These are phyloP conservation scores for Ottelia alismoides DNA, from an alignment of 106 monocot genomes.

Conservation along the genomic window DNA sequence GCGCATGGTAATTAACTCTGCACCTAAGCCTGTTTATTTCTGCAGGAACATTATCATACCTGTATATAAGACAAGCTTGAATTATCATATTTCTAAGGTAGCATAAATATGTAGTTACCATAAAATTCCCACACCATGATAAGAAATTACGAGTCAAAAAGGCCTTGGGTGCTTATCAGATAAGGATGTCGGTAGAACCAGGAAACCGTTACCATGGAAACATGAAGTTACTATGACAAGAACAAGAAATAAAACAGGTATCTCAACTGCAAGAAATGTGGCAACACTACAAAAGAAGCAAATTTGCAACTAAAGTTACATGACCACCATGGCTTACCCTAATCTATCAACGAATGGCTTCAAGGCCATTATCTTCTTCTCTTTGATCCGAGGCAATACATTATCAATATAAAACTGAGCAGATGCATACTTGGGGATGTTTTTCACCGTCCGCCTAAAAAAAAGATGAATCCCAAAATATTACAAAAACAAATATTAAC, in stretches of 20 bases:
- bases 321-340: conserved; percentile 53
- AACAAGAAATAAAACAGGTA: neutral
- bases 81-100: neutral
- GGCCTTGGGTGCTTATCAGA: too few species aligned
- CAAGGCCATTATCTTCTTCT: conserved; percentile 87
- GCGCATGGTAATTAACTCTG: too few species aligned
- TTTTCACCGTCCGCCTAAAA: conserved; percentile 84
- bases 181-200: too few species aligned
- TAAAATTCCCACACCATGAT: too few species aligned
- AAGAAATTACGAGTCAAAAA: too few species aligned
- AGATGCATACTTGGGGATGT: conserved; percentile 84
- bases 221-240: neutral
- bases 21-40: conserved; percentile 90
- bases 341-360: conserved; percentile 90
- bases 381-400: too few species aligned
- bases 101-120: neutral
- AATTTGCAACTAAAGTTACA: too few species aligned
- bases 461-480: too few species aligned
- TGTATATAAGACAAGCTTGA: conserved; percentile 16
- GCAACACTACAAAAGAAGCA: neutral
- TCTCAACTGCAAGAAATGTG: neutral
- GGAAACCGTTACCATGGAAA: too few species aligned
- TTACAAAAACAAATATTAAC: too few species aligned
- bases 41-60: conserved; percentile 79
- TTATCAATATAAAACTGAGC: too few species aligned